A percentile compares a stretch with the other conserved stretches of the same genome.
Conservation (phyloP, 495 filamentous ascomycete species). For the Immersiella caudata region DNA sequence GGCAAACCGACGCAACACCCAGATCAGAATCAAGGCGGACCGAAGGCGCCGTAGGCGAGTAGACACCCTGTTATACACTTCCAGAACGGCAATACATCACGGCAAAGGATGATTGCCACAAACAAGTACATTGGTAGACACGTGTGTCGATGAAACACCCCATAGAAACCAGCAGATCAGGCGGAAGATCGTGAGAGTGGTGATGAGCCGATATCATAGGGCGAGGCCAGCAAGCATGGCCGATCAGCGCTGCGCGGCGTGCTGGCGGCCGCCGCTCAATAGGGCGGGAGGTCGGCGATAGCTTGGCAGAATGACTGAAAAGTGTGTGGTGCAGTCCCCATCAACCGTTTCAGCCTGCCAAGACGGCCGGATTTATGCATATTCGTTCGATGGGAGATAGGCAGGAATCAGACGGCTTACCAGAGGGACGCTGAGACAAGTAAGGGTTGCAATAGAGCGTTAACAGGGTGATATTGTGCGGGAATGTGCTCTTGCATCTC, state of each 20-base stretch:
- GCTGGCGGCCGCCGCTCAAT: not conserved
- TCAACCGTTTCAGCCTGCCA: conserved; percentile 30
- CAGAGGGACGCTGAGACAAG: not conserved
- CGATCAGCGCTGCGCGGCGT: not conserved
- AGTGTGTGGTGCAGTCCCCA: conserved; percentile 18
- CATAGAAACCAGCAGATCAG: conserved; percentile 7
- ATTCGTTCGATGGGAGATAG: conserved; percentile 2
- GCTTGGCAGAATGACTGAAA: conserved; percentile 4
- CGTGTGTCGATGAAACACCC: conserved; percentile 23
- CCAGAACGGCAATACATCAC: conserved; percentile 1
- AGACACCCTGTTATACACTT: conserved; percentile 20
- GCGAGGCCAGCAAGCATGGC: not conserved
- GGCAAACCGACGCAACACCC: conserved; percentile 5
- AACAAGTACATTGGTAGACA: not conserved
- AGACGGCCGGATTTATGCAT: conserved; percentile 23
- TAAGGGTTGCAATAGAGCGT: not conserved
- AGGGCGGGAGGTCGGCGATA: not conserved
- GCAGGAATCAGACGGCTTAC: not conserved
- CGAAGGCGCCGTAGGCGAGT: not conserved
- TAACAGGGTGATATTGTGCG: not conserved
- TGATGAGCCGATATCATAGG: not conserved
- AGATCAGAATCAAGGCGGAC: not conserved
- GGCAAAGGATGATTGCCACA: not conserved
- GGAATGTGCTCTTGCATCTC: conserved; percentile 1
- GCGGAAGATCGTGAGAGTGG: not conserved